A percentile compares a stretch with the other conserved stretches of the same genome.
Conservation (phyloP, 192 early-diverging fungal genomes). For the Coemansia sp. region DNA sequence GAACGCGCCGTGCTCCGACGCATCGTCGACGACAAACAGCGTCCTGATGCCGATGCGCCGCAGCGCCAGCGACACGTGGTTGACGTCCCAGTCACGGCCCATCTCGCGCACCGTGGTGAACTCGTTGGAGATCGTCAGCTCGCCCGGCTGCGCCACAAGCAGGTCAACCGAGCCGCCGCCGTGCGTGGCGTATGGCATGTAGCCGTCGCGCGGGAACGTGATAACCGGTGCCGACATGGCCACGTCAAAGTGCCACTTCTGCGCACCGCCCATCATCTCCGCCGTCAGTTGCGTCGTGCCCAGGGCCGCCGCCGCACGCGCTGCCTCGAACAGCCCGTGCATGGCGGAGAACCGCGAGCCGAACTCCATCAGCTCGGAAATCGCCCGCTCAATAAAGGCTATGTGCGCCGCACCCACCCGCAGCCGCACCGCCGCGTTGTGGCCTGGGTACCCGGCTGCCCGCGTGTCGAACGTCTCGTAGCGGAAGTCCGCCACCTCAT, state of each 20-base stretch:
- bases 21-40: constrained; percentile 50
- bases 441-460: constrained; percentile 71
- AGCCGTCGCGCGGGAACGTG: constrained; percentile 67
- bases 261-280: constrained; percentile 56
- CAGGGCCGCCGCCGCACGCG: constrained; percentile 78
- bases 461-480: constrained; percentile 78
- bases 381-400: constrained; percentile 76
- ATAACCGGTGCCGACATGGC: constrained; percentile 84
- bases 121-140: constrained; percentile 79
- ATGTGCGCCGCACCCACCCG: constrained; percentile 79
- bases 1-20: constrained; percentile 50
- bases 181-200: constrained; percentile 30
- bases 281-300: constrained; percentile 78
- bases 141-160: constrained; percentile 81
- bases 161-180: constrained; percentile 50
- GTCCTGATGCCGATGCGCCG: constrained; percentile 61
- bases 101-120: constrained; percentile 59
- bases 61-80: constrained; percentile 63
- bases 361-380: constrained; percentile 72
- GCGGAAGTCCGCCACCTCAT: constrained; percentile 80
- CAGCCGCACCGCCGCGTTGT: constrained; percentile 76
- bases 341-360: constrained; percentile 85
- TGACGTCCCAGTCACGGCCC: constrained; percentile 57
- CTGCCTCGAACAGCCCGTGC: constrained; percentile 86
- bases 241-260: constrained; percentile 83